These are phyloP conservation scores for Aspergillus sp. DNA, from an alignment of 2,329 filamentous ascomycete genomes.

Conservation along the genomic window DNA sequence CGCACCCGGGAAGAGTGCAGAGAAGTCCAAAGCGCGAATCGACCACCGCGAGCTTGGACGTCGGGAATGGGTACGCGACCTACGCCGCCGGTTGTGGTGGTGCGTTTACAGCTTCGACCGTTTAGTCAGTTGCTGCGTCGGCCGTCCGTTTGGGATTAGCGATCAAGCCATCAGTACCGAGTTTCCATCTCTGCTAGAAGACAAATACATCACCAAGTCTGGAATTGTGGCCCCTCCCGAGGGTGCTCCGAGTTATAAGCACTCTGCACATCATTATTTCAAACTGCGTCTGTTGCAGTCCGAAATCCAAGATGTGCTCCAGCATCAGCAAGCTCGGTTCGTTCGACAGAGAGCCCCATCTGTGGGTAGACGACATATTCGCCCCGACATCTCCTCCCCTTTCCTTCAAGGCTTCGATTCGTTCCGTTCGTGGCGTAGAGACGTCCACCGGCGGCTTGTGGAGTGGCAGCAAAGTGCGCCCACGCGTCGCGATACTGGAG, in stretches of 20 bases:
- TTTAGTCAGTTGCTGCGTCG: constrained; percentile 92
- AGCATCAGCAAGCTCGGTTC: constrained; percentile 84
- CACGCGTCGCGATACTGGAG: constrained; percentile 74
- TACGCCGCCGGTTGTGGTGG: constrained; percentile 90
- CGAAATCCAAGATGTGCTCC: constrained; percentile 90
- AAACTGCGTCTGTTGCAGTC: constrained; percentile 85
- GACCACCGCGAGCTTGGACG: constrained; percentile 63
- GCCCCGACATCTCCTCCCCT: constrained; percentile 76
- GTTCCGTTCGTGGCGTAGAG: constrained; percentile 83
- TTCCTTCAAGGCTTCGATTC: constrained; percentile 82
- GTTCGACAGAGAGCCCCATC: constrained; percentile 69
- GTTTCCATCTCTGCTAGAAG: constrained; percentile 85
- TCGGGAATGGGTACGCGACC: constrained; percentile 81
- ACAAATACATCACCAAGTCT: constrained; percentile 78
- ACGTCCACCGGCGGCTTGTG: constrained; percentile 79
- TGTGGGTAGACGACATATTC: constrained; percentile 70
- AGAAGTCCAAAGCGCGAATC: constrained; percentile 39
- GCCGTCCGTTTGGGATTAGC: constrained; percentile 89
- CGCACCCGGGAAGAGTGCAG: constrained; percentile 18
- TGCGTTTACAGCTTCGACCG: constrained; percentile 93
- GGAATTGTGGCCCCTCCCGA: constrained; percentile 68
- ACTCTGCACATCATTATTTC: constrained; percentile 90
- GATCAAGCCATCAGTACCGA: constrained; percentile 96
- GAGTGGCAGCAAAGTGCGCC: constrained; percentile 88
- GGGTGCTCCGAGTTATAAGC: constrained; percentile 79